A percentile compares a stretch with the other conserved stretches of the same genome.
phyloP scores from a whole-genome alignment of 352 stramenopile species.

The Thraustochytrium sp. region DNA sequence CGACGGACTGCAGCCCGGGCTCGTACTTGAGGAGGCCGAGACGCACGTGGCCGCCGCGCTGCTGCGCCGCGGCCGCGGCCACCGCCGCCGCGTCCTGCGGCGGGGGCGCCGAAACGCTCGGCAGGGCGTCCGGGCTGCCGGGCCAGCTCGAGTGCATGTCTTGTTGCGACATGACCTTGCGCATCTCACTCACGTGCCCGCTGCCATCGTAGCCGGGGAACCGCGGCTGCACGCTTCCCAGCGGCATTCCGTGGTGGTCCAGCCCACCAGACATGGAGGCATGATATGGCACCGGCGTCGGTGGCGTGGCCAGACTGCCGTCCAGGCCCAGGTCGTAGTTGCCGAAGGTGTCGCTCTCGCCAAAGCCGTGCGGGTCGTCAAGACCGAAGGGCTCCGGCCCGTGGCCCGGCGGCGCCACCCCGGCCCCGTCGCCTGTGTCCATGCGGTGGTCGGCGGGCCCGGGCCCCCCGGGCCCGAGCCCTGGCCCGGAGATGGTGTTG shows the following conservation, averaged over 20 bases:
- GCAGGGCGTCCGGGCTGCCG: not conserved
- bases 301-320: not conserved
- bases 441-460: not conserved
- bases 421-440: not conserved
- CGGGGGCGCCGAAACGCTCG: not conserved
- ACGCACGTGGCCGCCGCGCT: not conserved
- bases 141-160: not conserved
- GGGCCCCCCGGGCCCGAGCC: too few species aligned
- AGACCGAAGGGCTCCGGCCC: not conserved
- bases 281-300: not conserved
- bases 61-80: not conserved
- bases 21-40: constrained; percentile 1
- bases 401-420: not conserved
- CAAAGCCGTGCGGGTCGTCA: not conserved
- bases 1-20: not conserved
- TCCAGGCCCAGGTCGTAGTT: not conserved
- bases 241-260: too few species aligned
- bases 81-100: too few species aligned
- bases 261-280: too few species aligned
- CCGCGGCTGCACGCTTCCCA: too few species aligned
- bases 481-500: not conserved
- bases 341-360: not conserved
- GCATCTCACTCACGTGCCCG: not conserved
- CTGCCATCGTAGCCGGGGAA: not conserved
- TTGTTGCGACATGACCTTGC: constrained; percentile 13